These are phyloP conservation scores for Teunomyces pallodes DNA, from an alignment of 805 yeast genomes.

Conservation along the genomic window DNA sequence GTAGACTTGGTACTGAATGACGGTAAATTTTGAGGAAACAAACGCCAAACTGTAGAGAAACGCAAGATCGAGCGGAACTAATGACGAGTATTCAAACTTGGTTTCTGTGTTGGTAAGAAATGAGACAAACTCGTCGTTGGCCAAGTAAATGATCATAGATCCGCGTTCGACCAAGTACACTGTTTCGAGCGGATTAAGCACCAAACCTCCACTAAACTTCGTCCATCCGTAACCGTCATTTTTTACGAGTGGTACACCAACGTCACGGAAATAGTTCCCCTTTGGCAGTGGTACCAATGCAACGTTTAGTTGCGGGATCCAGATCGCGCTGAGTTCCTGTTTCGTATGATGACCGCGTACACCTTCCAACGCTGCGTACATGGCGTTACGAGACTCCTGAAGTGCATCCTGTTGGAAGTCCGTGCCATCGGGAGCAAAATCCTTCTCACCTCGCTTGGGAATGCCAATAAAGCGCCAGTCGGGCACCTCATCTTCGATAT, in stretches of 20 bases:
- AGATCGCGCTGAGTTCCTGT: conserved; percentile 52
- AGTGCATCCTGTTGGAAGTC: conserved; percentile 47
- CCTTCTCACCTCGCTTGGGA: conserved; percentile 82
- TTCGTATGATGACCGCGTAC: conserved; percentile 50
- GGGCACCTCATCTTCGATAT: conserved; percentile 45
- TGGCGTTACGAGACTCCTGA: conserved; percentile 56
- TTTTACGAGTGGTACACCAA: conserved; percentile 53
- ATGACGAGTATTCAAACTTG: conserved; percentile 19
- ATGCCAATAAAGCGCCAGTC: conserved; percentile 49
- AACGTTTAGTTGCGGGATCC: conserved; percentile 25
- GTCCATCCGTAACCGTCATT: conserved; percentile 5
- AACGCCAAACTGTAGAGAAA: conserved; percentile 59
- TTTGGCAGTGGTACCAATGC: conserved; percentile 47
- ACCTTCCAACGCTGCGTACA: conserved; percentile 64
- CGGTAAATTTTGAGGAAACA: conserved; percentile 28
- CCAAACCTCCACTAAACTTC: conserved; percentile 28
- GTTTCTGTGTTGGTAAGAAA: conserved; percentile 14
- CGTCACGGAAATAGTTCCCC: conserved; percentile 71
- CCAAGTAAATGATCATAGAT: conserved; percentile 30
- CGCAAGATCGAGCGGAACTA: conserved; percentile 53
- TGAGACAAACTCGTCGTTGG: conserved; percentile 14
- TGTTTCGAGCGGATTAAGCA: conserved; percentile 65
- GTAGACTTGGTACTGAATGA: conserved; percentile 65
- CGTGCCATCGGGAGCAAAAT: conserved; percentile 80
- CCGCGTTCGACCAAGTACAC: conserved; percentile 84